Evolutionary conservation across 2,329 filamentous ascomycete species (phyloP), one percentile per base, ranked within the genome.

Genomic region (Hypoxylon sp.): DNA sequence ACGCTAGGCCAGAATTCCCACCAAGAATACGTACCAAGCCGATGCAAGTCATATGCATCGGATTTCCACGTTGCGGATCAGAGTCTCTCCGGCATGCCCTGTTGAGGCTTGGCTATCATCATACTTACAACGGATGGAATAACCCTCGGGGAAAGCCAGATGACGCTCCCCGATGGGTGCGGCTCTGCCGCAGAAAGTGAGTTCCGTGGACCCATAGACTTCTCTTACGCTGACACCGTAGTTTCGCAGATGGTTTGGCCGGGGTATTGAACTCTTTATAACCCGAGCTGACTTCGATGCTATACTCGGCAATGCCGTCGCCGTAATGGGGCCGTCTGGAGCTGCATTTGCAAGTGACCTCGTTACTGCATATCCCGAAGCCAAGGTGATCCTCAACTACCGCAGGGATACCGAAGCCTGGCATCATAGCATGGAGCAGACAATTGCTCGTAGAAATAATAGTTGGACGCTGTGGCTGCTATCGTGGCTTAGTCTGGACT

Each of bases 281-380:
- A 69, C 68, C 9, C 65, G 69, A 0, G 69, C 65, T 2, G 73
- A 77, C 21, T 78, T 78, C 21, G 75, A 78, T 57, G 65, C 66
- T 13, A 25, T 78, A 6, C 52, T 78, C n/a, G 75, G 76, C 7
- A 70, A 76, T 60, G 65, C 60, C 3, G 72, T 72, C 0, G 82
- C 82, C 5, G 79, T 81, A 3, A 82, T 82, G 6, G 84, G 85
- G 67, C 71, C 78, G 1, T 79, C 83, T 1, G 78, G 78, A 2
- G 78, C 67, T 7, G 69, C 80, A 23, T 81, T 86, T 46, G 80
- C 77, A 2, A 76, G 79, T 14, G 83, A 86, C 52, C 69, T 85
- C 48, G 75, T 85, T 59, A 78, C 79, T 17, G 74, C 84, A 11
- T 85, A 85, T 62, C 84, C 84, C 0, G 78, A 85, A 28, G 84